Evolutionary conservation across 202 grass and related monocot genomes (phyloP), one percentile per base, ranked within the genome.

Genomic region (Carex arenaria): DNA sequence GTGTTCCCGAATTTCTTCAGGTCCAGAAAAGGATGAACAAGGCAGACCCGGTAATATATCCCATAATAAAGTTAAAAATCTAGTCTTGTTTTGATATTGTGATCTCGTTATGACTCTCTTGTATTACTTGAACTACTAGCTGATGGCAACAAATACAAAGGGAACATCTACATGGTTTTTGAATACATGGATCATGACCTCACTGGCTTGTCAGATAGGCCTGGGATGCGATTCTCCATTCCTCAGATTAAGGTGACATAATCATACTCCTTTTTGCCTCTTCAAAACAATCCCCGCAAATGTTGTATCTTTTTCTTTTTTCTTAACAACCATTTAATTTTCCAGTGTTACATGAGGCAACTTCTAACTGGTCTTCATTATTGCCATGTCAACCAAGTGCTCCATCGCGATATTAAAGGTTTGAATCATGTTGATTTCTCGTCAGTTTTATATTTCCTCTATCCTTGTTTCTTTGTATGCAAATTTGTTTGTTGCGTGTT

Each of bases 121-220:
- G 40, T 80, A 68, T 87, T 91, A 45, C 82, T 85, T 38, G 23
- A 23, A 64, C 34, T 63, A 64, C 30, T 59, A 93, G 87, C 90
- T 64, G 89, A 93, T 18, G 92, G 90, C 13, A 98, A 93, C 82
- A 98, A 91, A 82, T 98, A 94, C 80, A 94, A 98, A 72, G 95
- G 95, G 78, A 98, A 86, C 86, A 94, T 98, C 65, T 98, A 98
- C 80, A 98, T 94, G 95, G 92, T 98, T 43, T 94, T 98, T 19
- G 92, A 98, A 87, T 98, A 94, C 72, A 98, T 98, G 95, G 95
- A 98, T 83, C 95, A 98, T 90, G 95, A 98, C 86, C 72, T 98
- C 61, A 95, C 96, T 15, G 96, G 96, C 17, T 81, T 98, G 43
- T 83, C 93, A 4, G 96, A 98, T 90, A 88, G 93, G 79, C 89